These are phyloP conservation scores for Yamadazyma sp. DNA, from an alignment of 805 yeast species.

Conservation along the genomic window DNA sequence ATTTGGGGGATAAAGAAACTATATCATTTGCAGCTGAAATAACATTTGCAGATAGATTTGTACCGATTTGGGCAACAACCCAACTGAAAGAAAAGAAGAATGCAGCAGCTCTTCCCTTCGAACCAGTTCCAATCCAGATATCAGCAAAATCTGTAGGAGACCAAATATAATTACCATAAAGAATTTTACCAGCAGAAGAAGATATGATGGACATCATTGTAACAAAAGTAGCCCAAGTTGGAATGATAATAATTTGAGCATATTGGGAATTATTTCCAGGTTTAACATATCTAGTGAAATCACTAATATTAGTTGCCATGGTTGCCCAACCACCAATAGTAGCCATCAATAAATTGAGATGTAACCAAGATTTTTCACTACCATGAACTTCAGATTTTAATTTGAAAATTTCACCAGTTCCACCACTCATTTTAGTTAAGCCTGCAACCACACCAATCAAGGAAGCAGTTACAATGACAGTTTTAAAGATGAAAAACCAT, in stretches of 20 bases:
- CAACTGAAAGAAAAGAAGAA: constrained; percentile 15
- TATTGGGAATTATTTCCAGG: constrained; percentile 20
- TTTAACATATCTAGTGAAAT: constrained; percentile 36
- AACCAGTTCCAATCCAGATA: constrained; percentile 23
- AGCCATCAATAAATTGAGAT: constrained; percentile 21
- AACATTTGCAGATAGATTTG: constrained; percentile 13
- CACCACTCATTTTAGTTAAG: constrained; percentile 10
- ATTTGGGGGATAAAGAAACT: constrained; percentile 11
- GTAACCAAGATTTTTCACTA: constrained; percentile 21
- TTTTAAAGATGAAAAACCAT: constrained; percentile 30
- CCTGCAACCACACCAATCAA: constrained; percentile 12
- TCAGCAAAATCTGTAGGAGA: constrained; percentile 39
- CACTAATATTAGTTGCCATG: constrained; percentile 34
- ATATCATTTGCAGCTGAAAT: constrained; percentile 15
- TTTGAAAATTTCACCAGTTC: constrained; percentile 10
- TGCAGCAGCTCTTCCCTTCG: constrained; percentile 16
- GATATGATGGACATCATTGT: constrained; percentile 26
- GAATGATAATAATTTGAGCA: constrained; percentile 18
- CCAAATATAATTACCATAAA: constrained; percentile 44
- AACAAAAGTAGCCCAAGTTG: constrained; percentile 10
- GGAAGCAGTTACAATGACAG: constrained; percentile 18
- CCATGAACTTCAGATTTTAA: constrained; percentile 14
- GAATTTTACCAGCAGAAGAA: constrained; percentile 31
- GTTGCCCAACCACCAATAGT: constrained; percentile 36
- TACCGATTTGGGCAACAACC: constrained; percentile 14